Percentiles rank a stretch among this genome's conserved stretches.
Evolutionary conservation across 2,329 filamentous ascomycete genomes (phyloP).

Genomic region (Dactylella cylindrospora): DNA sequence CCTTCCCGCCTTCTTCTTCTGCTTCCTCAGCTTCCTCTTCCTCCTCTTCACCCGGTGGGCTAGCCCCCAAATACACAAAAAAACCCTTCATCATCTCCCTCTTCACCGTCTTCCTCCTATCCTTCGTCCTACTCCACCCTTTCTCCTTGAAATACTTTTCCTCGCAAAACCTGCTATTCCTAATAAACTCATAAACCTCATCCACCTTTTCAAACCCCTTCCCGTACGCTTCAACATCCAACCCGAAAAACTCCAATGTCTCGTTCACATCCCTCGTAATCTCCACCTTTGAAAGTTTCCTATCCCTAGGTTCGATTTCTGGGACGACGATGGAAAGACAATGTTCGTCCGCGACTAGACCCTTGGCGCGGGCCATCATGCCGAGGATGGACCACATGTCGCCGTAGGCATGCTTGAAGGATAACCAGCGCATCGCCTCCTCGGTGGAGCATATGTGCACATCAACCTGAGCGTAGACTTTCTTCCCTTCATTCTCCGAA

Average conservation of each 20-base stretch:
- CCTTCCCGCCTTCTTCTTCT: conserved; percentile 10
- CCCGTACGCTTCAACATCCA: conserved; percentile 59
- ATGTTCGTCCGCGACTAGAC: conserved; percentile 65
- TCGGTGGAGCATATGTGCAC: conserved; percentile 59
- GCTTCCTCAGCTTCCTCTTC: no score
- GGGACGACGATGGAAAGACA: conserved; percentile 67
- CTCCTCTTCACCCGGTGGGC: conserved; percentile 44
- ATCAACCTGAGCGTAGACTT: conserved; percentile 68
- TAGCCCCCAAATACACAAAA: conserved; percentile 44
- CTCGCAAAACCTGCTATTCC: conserved; percentile 62
- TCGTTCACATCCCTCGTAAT: conserved; percentile 61
- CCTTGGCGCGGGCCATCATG: conserved; percentile 63
- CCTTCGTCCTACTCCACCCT: conserved; percentile 46
- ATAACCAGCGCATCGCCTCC: conserved; percentile 61
- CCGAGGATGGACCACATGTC: conserved; percentile 70
- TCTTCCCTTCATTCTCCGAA: conserved; percentile 9
- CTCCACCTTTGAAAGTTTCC: conserved; percentile 61
- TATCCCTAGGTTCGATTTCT: conserved; percentile 65
- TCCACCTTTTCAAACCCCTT: conserved; percentile 60
- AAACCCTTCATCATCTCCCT: conserved; percentile 49
- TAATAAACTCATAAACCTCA: conserved; percentile 65
- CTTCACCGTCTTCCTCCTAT: conserved; percentile 46
- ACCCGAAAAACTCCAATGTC: conserved; percentile 65
- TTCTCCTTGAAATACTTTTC: conserved; percentile 50
- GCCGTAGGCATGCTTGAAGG: conserved; percentile 71